Evolutionary conservation across 805 yeast genomes (phyloP), one percentile per base, ranked within the genome.

Genomic region (Hanseniaspora pseudoguilliermondii): DNA sequence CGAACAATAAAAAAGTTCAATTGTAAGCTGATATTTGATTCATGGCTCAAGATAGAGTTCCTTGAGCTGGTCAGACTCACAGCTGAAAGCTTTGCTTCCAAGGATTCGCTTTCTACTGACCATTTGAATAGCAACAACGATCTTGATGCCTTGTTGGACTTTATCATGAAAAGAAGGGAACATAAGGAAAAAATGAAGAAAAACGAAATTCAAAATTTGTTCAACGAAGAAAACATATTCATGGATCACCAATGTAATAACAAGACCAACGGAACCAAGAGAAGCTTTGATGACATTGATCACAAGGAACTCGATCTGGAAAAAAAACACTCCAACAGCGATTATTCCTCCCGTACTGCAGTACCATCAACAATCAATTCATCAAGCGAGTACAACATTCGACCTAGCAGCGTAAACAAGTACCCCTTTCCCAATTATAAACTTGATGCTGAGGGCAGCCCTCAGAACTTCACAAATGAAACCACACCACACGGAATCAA

Each of bases 41-140:
- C 82, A 35, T 77, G 75, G 53, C 70, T 86, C 58, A 76, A 78
- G 59, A 77, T 88, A 32, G 95, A 86, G 60, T 84, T 85, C 80
- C 65, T 84, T 44, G 95, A 86, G 62, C 70, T 83, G 59, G 50
- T 46, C 3, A 53, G 56, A 32, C 11, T 53, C 7, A 27, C 41
- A 5, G 18, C 41, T 15, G 46, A 38, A 16, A 18, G 20, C 9
- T 53, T 53, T 39, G 56, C 50, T 15, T 43, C 56, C 20, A 27
- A 53, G 32, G 42, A 27, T 2, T 27, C 50, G 5, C 29, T 53
- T 6, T 25, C 40, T 3, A 9, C 15, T 23, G 29, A 53, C 1
- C n/a, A 39, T 29, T 32, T 53, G 25, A 53, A 53, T 21, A 25
- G 32, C 38, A 10, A 53, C n/a, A 40, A 23, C 5, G 56, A 39